Conservation (phyloP, 495 filamentous ascomycete genomes). For the Neurospora tetraspora region DNA sequence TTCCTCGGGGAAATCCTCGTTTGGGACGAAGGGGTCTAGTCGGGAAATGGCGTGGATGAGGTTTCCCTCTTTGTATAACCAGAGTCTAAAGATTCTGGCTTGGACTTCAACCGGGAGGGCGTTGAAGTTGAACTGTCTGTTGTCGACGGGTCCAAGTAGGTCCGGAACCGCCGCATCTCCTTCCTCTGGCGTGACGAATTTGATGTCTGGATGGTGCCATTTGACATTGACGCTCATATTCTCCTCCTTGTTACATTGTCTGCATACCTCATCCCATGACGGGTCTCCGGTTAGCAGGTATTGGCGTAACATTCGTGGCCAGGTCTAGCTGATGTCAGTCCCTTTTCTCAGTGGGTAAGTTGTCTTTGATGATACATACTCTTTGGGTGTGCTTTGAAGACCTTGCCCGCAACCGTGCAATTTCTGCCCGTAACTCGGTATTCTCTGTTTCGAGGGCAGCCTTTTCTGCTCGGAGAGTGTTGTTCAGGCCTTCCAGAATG, state of each 20-base stretch:
- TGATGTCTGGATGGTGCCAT: slow-evolving; percentile 19
- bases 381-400: not conserved
- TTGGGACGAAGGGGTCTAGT: slow-evolving; percentile 20
- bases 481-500: not conserved
- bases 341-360: not conserved
- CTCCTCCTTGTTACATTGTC: slow-evolving; percentile 20
- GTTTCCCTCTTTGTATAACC: slow-evolving; percentile 15
- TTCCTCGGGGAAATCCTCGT: slow-evolving; percentile 7
- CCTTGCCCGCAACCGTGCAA: not conserved
- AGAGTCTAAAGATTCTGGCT: slow-evolving; percentile 17
- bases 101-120: slow-evolving; percentile 20
- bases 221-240: slow-evolving; percentile 22
- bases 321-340: slow-evolving; percentile 5
- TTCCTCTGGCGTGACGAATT: not conserved
- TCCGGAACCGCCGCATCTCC: not conserved
- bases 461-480: not conserved
- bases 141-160: not conserved
- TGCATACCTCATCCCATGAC: slow-evolving; percentile 3
- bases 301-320: slow-evolving; percentile 4
- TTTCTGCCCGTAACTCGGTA: not conserved
- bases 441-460: not conserved
- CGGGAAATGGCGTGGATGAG: slow-evolving; percentile 32
- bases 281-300: not conserved
- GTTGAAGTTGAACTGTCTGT: slow-evolving; percentile 16
- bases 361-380: not conserved